These are phyloP conservation scores for Carpinus fangiana DNA, from an alignment of 306 rosid genomes.

Conservation along the genomic window DNA sequence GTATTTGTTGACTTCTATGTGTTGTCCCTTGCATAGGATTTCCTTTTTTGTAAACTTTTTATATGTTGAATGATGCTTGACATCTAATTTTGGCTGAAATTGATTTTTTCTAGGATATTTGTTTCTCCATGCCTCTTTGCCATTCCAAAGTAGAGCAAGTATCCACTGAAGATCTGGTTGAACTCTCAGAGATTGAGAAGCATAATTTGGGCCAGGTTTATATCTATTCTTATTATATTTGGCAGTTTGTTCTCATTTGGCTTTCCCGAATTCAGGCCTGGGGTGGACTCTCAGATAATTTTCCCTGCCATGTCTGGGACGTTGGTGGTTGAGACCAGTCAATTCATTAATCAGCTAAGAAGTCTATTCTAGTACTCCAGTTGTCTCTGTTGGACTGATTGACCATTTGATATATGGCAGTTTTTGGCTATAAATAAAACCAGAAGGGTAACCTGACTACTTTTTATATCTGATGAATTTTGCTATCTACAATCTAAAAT, in stretches of 20 bases:
- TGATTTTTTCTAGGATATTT: slow-evolving; percentile 60
- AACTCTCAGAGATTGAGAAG: slow-evolving; percentile 94
- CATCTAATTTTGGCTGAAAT: slow-evolving; percentile 11
- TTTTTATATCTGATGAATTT: background rate
- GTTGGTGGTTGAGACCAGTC: background rate
- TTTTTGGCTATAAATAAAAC: slow-evolving; percentile 8
- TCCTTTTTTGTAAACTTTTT: background rate
- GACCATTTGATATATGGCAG: slow-evolving; percentile 13
- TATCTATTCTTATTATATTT: slow-evolving; percentile 17
- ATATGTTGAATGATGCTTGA: slow-evolving; percentile 3
- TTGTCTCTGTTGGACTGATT: slow-evolving; percentile 3
- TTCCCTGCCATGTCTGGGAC: slow-evolving; percentile 6
- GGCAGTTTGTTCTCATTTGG: slow-evolving; percentile 1
- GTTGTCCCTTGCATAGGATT: background rate
- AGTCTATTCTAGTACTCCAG: background rate
- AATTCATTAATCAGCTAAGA: slow-evolving; percentile 4
- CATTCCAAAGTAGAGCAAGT: slow-evolving; percentile 81
- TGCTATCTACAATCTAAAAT: background rate
- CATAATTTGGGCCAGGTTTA: slow-evolving; percentile 90
- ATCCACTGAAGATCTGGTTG: slow-evolving; percentile 75
- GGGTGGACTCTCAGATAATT: slow-evolving; percentile 2
- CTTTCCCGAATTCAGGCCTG: slow-evolving; percentile 22
- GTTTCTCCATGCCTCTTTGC: slow-evolving; percentile 95
- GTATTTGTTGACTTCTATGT: background rate
- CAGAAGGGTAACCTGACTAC: background rate